Conservation (phyloP, 257 asterid species). For the Capsicum chinense region DNA sequence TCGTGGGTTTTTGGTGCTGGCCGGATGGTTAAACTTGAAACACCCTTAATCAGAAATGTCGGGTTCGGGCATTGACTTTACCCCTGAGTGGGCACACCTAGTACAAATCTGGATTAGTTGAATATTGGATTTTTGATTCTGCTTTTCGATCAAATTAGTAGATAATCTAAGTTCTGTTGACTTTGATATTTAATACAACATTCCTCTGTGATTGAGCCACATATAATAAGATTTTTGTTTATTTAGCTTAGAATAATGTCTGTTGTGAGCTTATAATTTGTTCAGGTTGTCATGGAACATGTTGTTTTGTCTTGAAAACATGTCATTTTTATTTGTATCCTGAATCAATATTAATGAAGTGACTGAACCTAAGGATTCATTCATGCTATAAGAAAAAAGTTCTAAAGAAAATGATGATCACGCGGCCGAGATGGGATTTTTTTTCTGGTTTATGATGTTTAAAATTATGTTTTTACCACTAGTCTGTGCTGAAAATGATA, state of each 20-base stretch:
- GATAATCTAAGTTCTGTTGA: neutral
- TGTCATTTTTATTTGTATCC: neutral
- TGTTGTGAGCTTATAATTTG: too few relatives aligned
- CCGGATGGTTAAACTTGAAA: too few relatives aligned
- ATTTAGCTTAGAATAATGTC: too few relatives aligned
- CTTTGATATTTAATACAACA: neutral
- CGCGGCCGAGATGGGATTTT: neutral
- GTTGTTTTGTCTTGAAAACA: neutral
- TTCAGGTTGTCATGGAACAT: too few relatives aligned
- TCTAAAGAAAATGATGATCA: neutral
- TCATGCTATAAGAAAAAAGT: neutral
- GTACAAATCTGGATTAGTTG: neutral
- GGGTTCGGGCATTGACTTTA: too few relatives aligned
- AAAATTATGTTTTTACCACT: constrained; percentile 6
- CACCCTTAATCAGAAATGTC: too few relatives aligned
- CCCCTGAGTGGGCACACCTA: too few relatives aligned
- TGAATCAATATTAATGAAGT: neutral
- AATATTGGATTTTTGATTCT: too few relatives aligned
- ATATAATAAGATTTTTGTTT: too few relatives aligned
- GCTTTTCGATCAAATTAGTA: too few relatives aligned
- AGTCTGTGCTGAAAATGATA: constrained; percentile 38
- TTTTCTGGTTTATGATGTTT: neutral
- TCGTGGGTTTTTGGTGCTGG: too few relatives aligned
- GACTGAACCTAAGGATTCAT: neutral
- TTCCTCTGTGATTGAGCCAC: too few relatives aligned